Conservation (phyloP, 441 rosid genomes). For the Populus hybrid region DNA sequence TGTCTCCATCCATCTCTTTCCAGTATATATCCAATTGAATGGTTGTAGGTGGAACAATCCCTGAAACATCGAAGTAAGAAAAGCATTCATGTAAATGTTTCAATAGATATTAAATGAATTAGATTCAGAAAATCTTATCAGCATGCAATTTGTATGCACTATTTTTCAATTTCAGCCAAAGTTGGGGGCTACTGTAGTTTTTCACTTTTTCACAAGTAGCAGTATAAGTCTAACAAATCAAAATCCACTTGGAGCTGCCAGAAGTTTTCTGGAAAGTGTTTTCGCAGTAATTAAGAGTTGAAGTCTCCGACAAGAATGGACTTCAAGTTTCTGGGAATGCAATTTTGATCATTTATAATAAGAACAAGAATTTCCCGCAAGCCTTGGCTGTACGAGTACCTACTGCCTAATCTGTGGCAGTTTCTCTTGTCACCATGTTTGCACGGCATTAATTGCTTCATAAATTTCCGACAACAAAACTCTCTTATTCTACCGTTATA, state of each 20-base stretch:
- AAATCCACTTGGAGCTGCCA: not conserved
- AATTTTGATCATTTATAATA: not conserved
- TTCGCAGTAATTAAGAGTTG: no score
- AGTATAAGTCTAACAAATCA: not conserved
- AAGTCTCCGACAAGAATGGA: not conserved
- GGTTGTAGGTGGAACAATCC: conserved; percentile 71
- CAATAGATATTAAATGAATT: not conserved
- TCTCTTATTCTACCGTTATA: no score
- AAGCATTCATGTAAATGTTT: not conserved
- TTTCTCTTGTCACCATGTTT: not conserved
- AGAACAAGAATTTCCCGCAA: not conserved
- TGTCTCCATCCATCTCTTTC: conserved; percentile 95
- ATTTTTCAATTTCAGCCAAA: not conserved
- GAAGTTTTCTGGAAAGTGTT: not conserved
- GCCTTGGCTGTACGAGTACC: not conserved
- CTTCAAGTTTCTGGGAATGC: not conserved
- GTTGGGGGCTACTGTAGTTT: not conserved
- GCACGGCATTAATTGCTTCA: not conserved
- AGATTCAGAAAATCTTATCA: not conserved
- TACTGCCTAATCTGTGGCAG: not conserved
- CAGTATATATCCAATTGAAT: conserved; percentile 72
- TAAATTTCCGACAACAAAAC: not conserved
- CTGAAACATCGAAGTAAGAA: conserved; percentile 39
- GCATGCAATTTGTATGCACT: not conserved
- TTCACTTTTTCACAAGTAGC: not conserved